These are phyloP conservation scores for Leishmania tropica DNA, from an alignment of 208 protist species.

Conservation along the genomic window DNA sequence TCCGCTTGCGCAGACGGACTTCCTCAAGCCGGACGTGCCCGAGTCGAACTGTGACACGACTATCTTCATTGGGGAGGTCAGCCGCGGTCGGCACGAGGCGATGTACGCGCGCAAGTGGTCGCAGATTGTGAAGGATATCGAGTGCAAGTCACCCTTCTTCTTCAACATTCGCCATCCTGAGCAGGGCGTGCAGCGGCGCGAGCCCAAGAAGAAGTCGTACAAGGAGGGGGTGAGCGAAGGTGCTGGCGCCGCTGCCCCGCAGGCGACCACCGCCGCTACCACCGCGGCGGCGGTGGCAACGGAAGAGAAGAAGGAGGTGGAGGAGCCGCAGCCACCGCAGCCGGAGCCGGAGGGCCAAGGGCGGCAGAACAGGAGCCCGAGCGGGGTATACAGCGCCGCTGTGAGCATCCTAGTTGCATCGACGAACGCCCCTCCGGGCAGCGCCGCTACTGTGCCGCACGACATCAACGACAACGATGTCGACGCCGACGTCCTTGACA, in stretches of 20 bases:
- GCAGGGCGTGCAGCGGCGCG: slow-evolving; percentile 70
- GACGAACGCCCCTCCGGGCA: background rate
- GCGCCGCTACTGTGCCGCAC: background rate
- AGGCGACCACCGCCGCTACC: background rate
- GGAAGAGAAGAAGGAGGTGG: background rate
- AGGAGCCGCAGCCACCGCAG: background rate
- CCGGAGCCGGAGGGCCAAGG: background rate
- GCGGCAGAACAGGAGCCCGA: background rate
- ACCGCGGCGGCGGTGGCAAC: background rate
- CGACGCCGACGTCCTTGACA: background rate
- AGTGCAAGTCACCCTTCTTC: slow-evolving; percentile 72
- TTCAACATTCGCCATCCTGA: slow-evolving; percentile 92
- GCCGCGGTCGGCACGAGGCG: slow-evolving; percentile 81
- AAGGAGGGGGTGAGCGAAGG: background rate
- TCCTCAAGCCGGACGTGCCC: slow-evolving; percentile 56
- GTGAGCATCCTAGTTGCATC: background rate
- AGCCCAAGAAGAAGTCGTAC: slow-evolving; percentile 27
- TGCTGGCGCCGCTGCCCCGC: background rate
- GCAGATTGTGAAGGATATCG: slow-evolving; percentile 84
- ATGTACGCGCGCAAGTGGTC: slow-evolving; percentile 86
- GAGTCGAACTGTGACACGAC: slow-evolving; percentile 68
- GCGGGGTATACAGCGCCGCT: background rate
- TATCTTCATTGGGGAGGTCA: slow-evolving; percentile 91
- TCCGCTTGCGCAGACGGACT: slow-evolving; percentile 69
- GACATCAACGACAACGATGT: background rate